phyloP scores from a whole-genome alignment of 1,284 basidiomycete genomes.

The Fistulinella staudtii region DNA sequence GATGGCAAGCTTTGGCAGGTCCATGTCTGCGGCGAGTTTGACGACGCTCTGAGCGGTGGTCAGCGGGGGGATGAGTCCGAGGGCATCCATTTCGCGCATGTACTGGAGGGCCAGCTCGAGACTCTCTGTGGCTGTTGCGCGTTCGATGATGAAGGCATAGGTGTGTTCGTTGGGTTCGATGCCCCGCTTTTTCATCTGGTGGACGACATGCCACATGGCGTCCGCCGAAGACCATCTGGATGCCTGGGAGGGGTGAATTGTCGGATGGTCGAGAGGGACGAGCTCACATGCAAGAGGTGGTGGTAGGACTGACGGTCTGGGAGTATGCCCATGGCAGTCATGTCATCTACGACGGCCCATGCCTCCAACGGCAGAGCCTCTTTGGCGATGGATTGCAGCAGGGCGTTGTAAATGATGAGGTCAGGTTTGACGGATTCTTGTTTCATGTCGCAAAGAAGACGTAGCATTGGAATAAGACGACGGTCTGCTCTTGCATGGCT shows the following conservation, averaged over 20 bases:
- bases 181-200: constrained; percentile 46
- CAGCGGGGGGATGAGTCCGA: constrained; percentile 47
- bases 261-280: constrained; percentile 1
- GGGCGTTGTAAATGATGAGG: constrained; percentile 49
- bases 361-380: constrained; percentile 47
- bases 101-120: constrained; percentile 62
- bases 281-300: constrained; percentile 54
- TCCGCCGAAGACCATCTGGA: constrained; percentile 29
- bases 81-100: constrained; percentile 48
- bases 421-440: constrained; percentile 45
- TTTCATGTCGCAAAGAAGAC: constrained; percentile 54
- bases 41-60: constrained; percentile 48
- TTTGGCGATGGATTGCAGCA: constrained; percentile 47
- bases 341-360: constrained; percentile 72
- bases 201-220: constrained; percentile 34
- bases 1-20: constrained; percentile 60
- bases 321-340: constrained; percentile 51
- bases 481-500: constrained; percentile 31
- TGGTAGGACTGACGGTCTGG: constrained; percentile 63
- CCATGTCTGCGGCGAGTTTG: constrained; percentile 43
- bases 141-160: constrained; percentile 51
- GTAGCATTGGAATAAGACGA: constrained; percentile 27
- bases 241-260: constrained; percentile 30
- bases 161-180: constrained; percentile 50
- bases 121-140: constrained; percentile 44